phyloP scores from a whole-genome alignment of 352 stramenopile genomes.

The Globisporangium nunn region DNA sequence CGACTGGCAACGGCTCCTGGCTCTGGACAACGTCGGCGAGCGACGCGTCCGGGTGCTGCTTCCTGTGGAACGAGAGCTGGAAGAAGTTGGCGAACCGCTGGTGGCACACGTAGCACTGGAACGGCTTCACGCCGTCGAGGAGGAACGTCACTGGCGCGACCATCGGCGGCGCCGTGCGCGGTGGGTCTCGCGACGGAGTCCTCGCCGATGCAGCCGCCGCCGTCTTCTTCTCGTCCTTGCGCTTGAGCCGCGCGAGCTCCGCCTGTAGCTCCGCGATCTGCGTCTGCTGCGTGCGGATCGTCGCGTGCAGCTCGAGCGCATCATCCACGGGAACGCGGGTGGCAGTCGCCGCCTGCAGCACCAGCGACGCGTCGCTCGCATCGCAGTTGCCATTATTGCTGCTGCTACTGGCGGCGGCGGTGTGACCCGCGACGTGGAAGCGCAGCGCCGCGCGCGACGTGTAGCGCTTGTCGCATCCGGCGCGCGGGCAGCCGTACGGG shows the following conservation, averaged over 20 bases:
- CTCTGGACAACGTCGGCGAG: constrained; percentile 25
- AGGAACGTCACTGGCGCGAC: constrained; percentile 48
- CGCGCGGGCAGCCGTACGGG: constrained; percentile 38
- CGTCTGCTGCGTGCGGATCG: constrained; percentile 33
- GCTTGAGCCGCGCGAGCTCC: constrained; percentile 24
- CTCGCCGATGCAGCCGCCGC: not conserved
- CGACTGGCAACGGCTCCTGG: constrained; percentile 41
- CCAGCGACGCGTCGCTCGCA: not conserved
- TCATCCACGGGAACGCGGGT: not conserved
- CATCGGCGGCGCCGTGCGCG: constrained; percentile 13
- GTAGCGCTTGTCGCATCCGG: constrained; percentile 23
- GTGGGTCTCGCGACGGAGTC: not conserved
- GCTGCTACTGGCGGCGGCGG: constrained; percentile 1
- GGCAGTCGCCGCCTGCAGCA: not conserved
- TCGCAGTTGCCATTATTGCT: not conserved
- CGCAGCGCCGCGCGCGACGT: constrained; percentile 55
- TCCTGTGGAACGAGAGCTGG: constrained; percentile 63
- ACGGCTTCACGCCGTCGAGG: constrained; percentile 53
- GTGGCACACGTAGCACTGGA: constrained; percentile 48
- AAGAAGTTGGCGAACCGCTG: constrained; percentile 63
- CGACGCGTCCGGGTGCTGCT: constrained; percentile 35
- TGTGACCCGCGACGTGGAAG: constrained; percentile 41
- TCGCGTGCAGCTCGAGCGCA: constrained; percentile 20
- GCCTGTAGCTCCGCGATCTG: constrained; percentile 36
- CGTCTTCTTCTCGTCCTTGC: constrained; percentile 6